These are phyloP conservation scores for Aspergillus caelatus DNA, from an alignment of 2,329 filamentous ascomycete genomes.

Conservation along the genomic window DNA sequence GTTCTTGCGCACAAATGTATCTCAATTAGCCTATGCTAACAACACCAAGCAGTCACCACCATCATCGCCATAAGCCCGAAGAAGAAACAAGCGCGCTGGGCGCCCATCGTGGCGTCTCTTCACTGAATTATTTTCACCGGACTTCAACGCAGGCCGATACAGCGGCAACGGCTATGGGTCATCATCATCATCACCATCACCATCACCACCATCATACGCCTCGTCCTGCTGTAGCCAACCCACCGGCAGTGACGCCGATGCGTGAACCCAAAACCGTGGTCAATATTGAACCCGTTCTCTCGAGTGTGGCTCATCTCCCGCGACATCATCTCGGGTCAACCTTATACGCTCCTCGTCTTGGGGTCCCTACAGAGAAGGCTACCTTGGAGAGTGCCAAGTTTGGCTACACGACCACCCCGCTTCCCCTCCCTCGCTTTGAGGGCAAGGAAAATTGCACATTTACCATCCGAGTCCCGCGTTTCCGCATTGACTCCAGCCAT, in stretches of 20 bases:
- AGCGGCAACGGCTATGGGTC: conserved; percentile 20
- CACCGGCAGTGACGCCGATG: conserved; percentile 38
- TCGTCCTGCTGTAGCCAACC: conserved; percentile 24
- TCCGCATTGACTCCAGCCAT: conserved; percentile 69
- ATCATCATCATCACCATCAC: conserved; percentile 50
- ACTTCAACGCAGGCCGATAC: conserved; percentile 33
- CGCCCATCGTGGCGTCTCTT: conserved; percentile 29
- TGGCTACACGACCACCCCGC: conserved; percentile 63
- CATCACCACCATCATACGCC: conserved; percentile 39
- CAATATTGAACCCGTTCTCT: conserved; percentile 69
- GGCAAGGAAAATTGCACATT: conserved; percentile 86
- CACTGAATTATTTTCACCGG: conserved; percentile 32
- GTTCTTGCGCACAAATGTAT: not conserved
- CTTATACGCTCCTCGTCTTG: conserved; percentile 72
- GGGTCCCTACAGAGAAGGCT: conserved; percentile 46
- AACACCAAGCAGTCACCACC: conserved; percentile 46
- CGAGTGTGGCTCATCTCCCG: conserved; percentile 69
- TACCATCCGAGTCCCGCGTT: conserved; percentile 81
- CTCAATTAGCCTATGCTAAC: conserved; percentile 20
- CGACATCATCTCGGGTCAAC: conserved; percentile 83
- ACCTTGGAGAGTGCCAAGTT: conserved; percentile 55
- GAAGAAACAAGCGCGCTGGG: conserved; percentile 43
- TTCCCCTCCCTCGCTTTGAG: conserved; percentile 74
- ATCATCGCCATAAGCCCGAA: conserved; percentile 58
- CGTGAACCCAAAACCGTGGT: conserved; percentile 68